Evolutionary conservation across 306 rosid species (phyloP).

Genomic region (Arachis hypogaea): DNA sequence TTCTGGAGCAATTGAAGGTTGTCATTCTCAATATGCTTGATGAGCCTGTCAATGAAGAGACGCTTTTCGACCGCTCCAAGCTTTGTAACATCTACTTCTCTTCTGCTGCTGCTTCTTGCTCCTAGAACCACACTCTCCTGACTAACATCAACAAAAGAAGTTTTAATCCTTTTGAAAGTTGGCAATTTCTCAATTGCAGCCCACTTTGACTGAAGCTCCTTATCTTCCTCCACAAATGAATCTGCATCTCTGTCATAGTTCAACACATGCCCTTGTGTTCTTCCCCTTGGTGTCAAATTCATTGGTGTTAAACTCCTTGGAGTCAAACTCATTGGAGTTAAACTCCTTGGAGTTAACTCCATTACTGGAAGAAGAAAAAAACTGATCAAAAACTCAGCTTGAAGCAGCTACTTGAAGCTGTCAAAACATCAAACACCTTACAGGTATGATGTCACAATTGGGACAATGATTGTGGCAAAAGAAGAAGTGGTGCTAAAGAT

Average conservation of each 20-base stretch:
- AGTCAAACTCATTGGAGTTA: neutral
- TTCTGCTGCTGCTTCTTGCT: conserved; percentile 20
- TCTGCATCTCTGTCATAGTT: conserved; percentile 55
- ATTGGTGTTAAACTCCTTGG: neutral
- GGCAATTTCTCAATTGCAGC: conserved; percentile 61
- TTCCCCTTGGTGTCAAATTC: conserved; percentile 53
- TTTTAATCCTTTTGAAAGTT: conserved; percentile 56
- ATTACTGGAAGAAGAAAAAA: conserved; percentile 30
- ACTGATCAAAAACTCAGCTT: conserved; percentile 1
- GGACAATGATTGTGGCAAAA: conserved; percentile 30
- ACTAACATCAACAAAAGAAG: conserved; percentile 53
- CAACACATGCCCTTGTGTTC: conserved; percentile 45
- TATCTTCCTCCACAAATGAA: conserved; percentile 57
- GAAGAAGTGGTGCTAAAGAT: conserved; percentile 10
- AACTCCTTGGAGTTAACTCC: conserved; percentile 46
- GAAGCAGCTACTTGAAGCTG: conserved; percentile 35
- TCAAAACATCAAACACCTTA: conserved; percentile 20
- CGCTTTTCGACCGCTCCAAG: conserved; percentile 64
- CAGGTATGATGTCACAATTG: conserved; percentile 28
- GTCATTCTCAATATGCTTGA: conserved; percentile 65
- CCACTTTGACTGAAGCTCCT: conserved; percentile 56
- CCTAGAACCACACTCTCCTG: conserved; percentile 30
- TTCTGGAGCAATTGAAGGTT: conserved; percentile 53
- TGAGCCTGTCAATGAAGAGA: conserved; percentile 56
- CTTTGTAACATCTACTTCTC: conserved; percentile 46